These are phyloP conservation scores for Elsinoe arachidis DNA, from an alignment of 2,329 filamentous ascomycete species.

Conservation along the genomic window DNA sequence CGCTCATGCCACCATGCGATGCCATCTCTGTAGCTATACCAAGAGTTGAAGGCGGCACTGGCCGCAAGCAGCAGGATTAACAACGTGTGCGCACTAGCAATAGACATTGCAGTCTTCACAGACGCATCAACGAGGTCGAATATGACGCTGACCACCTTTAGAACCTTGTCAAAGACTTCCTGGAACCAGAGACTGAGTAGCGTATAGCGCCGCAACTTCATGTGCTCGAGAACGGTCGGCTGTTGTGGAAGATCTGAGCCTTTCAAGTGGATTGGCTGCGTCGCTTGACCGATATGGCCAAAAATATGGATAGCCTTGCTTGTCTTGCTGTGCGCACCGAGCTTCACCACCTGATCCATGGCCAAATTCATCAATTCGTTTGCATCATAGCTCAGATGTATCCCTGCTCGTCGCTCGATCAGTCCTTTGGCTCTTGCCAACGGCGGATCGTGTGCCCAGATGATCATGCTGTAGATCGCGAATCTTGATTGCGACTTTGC, in stretches of 20 bases:
- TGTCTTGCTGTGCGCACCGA: slow-evolving; percentile 65
- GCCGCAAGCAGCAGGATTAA: slow-evolving; percentile 60
- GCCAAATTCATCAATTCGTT: slow-evolving; percentile 67
- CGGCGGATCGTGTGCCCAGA: slow-evolving; percentile 60
- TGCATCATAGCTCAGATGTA: slow-evolving; percentile 64
- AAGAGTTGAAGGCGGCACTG: slow-evolving; percentile 64
- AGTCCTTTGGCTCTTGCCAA: slow-evolving; percentile 39
- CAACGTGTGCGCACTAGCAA: slow-evolving; percentile 55
- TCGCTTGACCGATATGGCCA: slow-evolving; percentile 62
- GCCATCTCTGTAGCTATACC: slow-evolving; percentile 64
- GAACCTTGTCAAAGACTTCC: slow-evolving; percentile 22
- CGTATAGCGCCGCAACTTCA: slow-evolving; percentile 14
- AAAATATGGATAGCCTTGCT: slow-evolving; percentile 73
- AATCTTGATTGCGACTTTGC: slow-evolving; percentile 89
- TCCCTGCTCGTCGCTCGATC: slow-evolving; percentile 58
- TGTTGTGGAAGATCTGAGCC: slow-evolving; percentile 14
- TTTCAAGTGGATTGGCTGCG: slow-evolving; percentile 45
- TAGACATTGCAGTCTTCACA: slow-evolving; percentile 21
- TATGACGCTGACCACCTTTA: slow-evolving; percentile 22
- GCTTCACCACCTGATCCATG: slow-evolving; percentile 65
- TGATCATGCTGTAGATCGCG: slow-evolving; percentile 76
- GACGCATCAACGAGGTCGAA: slow-evolving; percentile 38
- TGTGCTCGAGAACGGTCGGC: slow-evolving; percentile 2
- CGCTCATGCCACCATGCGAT: slow-evolving; percentile 81
- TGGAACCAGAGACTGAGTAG: slow-evolving; percentile 24